phyloP scores from a whole-genome alignment of 2,329 filamentous ascomycete genomes.

The Penicillium oxalicum region DNA sequence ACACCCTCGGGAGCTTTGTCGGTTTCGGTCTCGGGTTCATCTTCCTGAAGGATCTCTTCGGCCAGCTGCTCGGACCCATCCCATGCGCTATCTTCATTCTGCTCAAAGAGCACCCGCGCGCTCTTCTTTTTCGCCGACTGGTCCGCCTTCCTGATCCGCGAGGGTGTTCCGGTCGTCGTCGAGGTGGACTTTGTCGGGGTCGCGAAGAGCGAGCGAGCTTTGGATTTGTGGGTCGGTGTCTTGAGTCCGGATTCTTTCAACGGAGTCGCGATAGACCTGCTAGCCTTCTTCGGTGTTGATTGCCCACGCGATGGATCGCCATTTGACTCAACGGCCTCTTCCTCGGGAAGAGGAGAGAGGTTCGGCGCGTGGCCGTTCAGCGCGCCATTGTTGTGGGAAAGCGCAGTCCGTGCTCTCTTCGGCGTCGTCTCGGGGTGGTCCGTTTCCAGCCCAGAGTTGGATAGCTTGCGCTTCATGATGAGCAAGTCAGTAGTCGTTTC shows the following conservation, averaged over 20 bases:
- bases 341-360: conserved; percentile 11
- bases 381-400: conserved; percentile 20
- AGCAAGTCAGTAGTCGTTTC: conserved; percentile 12
- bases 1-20: conserved; percentile 18
- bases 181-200: conserved; percentile 36
- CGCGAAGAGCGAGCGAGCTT: conserved; percentile 34
- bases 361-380: conserved; percentile 21
- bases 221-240: conserved; percentile 35
- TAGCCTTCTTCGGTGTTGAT: conserved; percentile 30
- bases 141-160: conserved; percentile 65
- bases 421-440: conserved; percentile 33
- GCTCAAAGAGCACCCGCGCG: conserved; percentile 67
- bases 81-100: conserved; percentile 60
- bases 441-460: conserved; percentile 31
- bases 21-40: conserved; percentile 19
- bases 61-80: conserved; percentile 63
- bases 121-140: conserved; percentile 84
- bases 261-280: conserved; percentile 21
- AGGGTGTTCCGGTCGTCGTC: conserved; percentile 48
- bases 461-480: conserved; percentile 40
- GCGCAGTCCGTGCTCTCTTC: conserved; percentile 31
- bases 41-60: conserved; percentile 58
- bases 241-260: conserved; percentile 32
- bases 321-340: conserved; percentile 18
- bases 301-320: conserved; percentile 24